Base-by-base conservation (phyloP, 2,329 filamentous ascomycete species). In the Cladosporium oxysporum region DNA sequence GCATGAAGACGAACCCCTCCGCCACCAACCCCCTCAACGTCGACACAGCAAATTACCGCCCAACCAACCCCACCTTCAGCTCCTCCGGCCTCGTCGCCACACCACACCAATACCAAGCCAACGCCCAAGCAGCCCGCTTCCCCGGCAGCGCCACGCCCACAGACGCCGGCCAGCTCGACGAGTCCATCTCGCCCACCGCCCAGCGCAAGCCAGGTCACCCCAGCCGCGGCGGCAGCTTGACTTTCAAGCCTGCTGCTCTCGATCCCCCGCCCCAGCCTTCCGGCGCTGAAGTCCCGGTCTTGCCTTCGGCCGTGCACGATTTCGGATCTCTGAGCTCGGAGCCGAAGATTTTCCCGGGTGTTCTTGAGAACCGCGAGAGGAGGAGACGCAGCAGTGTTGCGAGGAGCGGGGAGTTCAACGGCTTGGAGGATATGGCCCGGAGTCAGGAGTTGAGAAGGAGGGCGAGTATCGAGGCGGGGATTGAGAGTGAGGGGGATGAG, bases 281-380 rank as follows among this genome's bases (percentile, higher is more conserved):
- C 57, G 31, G 41, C 53, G 23, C 31, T 26, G 53, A 47, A 18
- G 49, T 71, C 78, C 8, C 78, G 82, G 62, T 72, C 76, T 33
- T 74, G 79, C 70, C 75, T 79, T 57, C 63, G 5, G 28, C 63
- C 0, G 49, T 53, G 10, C 63, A 65, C 33, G 63, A 65, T 80
- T 84, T 67, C 70, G 80, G 64, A 82, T 86, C 69, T 74, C 87
- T 12, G 7, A 61, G 67, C 28, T 68, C 81, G 29, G 90, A 92
- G 75, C 90, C 90, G 12, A 85, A 83, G 68, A 87, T 92, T 68
- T 91, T 92, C 69, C 91, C 91, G 0, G 90, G 90, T 0, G 84
- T 93, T 35, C 84, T 92, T 12, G 81, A 79, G 61, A 78, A 80
- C 23, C 75, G 77, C 41, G 73, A 80, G 23, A 75, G 79, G 50